A percentile compares a stretch with the other conserved stretches of the same genome.
These are phyloP conservation scores for Solanum hybrid DNA, from an alignment of 305 asterid genomes.

Conservation along the genomic window DNA sequence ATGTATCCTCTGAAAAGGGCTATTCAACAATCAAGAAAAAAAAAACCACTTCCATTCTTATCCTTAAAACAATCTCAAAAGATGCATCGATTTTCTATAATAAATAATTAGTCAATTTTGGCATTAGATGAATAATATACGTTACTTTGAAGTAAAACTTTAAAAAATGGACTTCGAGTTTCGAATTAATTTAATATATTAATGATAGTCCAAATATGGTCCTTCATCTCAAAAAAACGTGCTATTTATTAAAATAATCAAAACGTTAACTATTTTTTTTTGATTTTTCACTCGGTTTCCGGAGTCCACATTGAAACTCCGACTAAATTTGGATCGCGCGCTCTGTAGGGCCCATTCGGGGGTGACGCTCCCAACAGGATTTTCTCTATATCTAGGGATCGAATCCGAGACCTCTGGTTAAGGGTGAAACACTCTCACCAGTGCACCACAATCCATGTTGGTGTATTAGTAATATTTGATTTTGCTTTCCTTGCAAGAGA, in stretches of 20 bases:
- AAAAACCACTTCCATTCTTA: neutral
- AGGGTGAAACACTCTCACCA: too few relatives aligned
- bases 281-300: accelerated
- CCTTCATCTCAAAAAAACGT: neutral
- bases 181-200: neutral
- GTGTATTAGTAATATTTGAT: neutral
- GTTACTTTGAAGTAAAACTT: neutral
- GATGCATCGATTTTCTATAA: neutral
- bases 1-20: neutral
- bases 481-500: neutral
- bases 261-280: neutral
- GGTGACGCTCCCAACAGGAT: too few relatives aligned
- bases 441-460: too few relatives aligned
- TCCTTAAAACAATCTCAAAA: neutral
- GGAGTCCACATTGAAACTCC: too few relatives aligned
- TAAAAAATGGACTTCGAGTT: neutral
- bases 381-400: too few relatives aligned
- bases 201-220: neutral
- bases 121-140: neutral
- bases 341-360: too few relatives aligned
- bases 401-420: too few relatives aligned
- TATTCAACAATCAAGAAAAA: neutral
- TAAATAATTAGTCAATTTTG: neutral
- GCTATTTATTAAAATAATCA: neutral
- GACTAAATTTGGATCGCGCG: too few relatives aligned